phyloP scores from a whole-genome alignment of 495 filamentous ascomycete genomes.

The Chaetomium cochliodes region DNA sequence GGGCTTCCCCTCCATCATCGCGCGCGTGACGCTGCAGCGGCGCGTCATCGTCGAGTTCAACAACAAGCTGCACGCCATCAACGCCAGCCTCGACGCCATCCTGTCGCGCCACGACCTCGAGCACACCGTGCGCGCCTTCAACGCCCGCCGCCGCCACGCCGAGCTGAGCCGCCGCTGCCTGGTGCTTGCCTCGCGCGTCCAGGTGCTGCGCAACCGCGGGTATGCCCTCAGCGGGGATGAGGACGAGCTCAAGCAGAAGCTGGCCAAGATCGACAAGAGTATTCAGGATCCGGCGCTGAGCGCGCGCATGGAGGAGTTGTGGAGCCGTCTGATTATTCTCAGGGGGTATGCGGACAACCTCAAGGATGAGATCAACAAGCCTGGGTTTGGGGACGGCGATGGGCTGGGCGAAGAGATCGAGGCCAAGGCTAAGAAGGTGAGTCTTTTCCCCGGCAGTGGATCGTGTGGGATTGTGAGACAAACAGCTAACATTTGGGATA shows the following conservation, averaged over 20 bases:
- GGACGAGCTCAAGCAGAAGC: constrained; percentile 84
- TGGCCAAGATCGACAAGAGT: constrained; percentile 67
- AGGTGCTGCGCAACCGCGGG: constrained; percentile 85
- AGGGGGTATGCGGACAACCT: constrained; percentile 75
- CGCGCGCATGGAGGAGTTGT: constrained; percentile 89
- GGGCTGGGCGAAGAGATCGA: constrained; percentile 73
- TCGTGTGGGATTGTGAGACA: not conserved
- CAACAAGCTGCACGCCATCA: constrained; percentile 85
- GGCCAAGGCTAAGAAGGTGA: constrained; percentile 81
- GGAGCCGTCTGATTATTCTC: constrained; percentile 87
- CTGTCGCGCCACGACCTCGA: constrained; percentile 80
- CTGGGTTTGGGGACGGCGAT: constrained; percentile 49
- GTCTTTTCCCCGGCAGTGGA: constrained; percentile 25
- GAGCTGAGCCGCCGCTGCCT: constrained; percentile 78
- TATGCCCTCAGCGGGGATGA: constrained; percentile 91
- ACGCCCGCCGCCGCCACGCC: constrained; percentile 76
- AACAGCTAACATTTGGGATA: constrained; percentile 37
- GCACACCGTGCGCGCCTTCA: constrained; percentile 73
- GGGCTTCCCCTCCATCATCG: constrained; percentile 61
- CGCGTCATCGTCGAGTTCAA: constrained; percentile 70
- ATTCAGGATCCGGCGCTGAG: constrained; percentile 81
- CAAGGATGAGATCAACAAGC: constrained; percentile 73
- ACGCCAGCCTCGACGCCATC: constrained; percentile 72
- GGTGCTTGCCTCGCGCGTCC: constrained; percentile 82
- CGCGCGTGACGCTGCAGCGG: constrained; percentile 74